Base-by-base conservation (phyloP, 371 early-diverging fungal species). In the Coemansia linderi region DNA sequence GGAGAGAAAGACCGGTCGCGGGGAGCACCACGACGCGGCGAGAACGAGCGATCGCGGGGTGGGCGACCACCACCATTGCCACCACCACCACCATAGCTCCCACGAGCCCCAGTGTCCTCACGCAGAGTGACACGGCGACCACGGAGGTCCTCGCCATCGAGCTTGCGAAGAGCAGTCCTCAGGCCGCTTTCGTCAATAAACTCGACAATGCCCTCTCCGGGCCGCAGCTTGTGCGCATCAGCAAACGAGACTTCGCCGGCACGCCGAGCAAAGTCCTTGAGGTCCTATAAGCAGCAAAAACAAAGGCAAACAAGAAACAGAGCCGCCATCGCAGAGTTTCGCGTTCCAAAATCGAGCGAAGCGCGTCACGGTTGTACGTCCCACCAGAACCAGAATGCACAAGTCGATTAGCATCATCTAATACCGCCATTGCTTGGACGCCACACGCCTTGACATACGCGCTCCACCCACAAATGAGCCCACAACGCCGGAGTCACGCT, bases 221-320 rank as follows among this genome's bases (percentile, higher is more conserved):
- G 90, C 50, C 91, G 87, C 62, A 87, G 86, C 74, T 87, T 88
- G 83, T 89, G 89, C 39, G 93, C 88, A 77, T 96, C 95, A 36
- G 97, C 91, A 86, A 93, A 97, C 40, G 91, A 88, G 10, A 97
- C 96, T 80, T 95, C 94, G 68, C 97, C 97, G 63, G 94, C 96
- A 74, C 92, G 91, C 76, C 95, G 92, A 87, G 95, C 91, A 80
- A 94, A 86, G 81, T 96, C 96, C 85, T 97, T 97, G 84, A 97
- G 88, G 85, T 94, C 96, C 96, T 97, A 84, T 76, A 84, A 68
- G 65, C 46, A 68, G 65, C 46, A 54, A 63, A 57, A 64, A 68
- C 66, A 57, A 61, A 65, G 62, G 44, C 56, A 68, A 61, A 66
- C 43, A 65, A 22, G 22, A 38, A 48, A 60, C 37, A 65, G 66